Evolutionary conservation across 2,329 filamentous ascomycete species (phyloP).

Genomic region (Alternaria incomplexa): DNA sequence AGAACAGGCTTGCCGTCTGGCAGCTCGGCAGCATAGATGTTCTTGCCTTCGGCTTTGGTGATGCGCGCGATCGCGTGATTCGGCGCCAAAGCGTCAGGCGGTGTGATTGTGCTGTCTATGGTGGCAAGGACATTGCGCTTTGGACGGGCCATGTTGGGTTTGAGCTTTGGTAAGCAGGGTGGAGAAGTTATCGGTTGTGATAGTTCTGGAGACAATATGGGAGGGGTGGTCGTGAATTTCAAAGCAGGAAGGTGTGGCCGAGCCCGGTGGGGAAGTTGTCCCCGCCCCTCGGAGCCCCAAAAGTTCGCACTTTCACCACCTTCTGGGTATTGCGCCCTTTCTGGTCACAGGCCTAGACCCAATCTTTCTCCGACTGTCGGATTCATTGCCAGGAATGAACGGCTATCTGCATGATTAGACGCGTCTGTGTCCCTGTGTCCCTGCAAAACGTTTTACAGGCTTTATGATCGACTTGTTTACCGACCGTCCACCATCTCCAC

Average conservation of each 20-base stretch:
- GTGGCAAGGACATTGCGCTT: slow-evolving; percentile 81
- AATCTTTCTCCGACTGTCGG: neutral
- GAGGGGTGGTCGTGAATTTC: slow-evolving; percentile 14
- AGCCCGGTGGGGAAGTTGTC: slow-evolving; percentile 12
- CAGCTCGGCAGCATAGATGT: slow-evolving; percentile 79
- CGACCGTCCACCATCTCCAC: neutral
- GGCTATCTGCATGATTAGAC: neutral
- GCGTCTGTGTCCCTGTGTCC: neutral
- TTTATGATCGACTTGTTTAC: neutral
- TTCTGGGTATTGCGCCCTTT: slow-evolving; percentile 12
- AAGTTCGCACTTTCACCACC: slow-evolving; percentile 13
- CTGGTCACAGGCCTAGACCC: neutral
- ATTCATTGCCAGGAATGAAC: neutral
- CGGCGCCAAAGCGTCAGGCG: slow-evolving; percentile 61
- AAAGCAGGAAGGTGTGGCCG: slow-evolving; percentile 10
- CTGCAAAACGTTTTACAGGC: neutral
- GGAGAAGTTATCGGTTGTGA: neutral
- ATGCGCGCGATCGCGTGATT: slow-evolving; percentile 75
- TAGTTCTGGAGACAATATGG: neutral
- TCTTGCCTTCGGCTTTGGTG: slow-evolving; percentile 84
- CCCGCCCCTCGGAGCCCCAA: slow-evolving; percentile 1
- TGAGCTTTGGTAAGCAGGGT: neutral
- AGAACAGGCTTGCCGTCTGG: slow-evolving; percentile 68
- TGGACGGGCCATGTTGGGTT: slow-evolving; percentile 67
- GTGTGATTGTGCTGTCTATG: slow-evolving; percentile 71